These are phyloP conservation scores for Mycena rosella DNA, from an alignment of 768 basidiomycete genomes.

Conservation along the genomic window DNA sequence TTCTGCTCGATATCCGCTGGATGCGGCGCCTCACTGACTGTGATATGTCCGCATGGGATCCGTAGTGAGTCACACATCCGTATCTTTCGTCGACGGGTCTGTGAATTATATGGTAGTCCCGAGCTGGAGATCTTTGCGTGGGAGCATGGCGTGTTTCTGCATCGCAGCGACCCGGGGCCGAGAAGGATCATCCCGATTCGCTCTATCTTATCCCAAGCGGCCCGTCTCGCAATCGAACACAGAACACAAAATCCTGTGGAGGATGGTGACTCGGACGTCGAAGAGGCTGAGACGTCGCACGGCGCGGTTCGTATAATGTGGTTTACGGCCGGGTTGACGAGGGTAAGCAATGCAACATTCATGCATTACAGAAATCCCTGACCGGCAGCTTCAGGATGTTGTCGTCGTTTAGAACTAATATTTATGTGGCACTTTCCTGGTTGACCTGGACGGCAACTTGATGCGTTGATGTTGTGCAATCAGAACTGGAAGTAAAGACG, in stretches of 20 bases:
- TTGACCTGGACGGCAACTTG: too few relatives aligned
- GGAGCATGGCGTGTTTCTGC: neutral
- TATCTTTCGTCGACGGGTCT: neutral
- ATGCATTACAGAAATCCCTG: neutral
- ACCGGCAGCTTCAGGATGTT: neutral
- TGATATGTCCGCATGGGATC: conserved; percentile 24
- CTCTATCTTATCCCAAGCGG: conserved; percentile 19
- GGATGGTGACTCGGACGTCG: neutral
- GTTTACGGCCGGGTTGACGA: neutral
- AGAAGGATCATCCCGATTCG: neutral
- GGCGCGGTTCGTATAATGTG: neutral
- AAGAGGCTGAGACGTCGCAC: neutral
- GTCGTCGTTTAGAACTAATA: neutral
- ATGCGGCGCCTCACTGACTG: conserved; percentile 1
- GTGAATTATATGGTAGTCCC: neutral
- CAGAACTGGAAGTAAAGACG: too few relatives aligned
- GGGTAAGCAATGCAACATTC: neutral
- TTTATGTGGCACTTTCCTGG: neutral
- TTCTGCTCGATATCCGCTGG: conserved; percentile 19
- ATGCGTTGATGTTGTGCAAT: too few relatives aligned
- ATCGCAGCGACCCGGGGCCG: neutral
- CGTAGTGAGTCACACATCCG: conserved; percentile 4
- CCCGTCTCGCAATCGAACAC: conserved; percentile 17
- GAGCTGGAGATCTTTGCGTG: conserved; percentile 27
- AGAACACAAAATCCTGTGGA: neutral